Percentiles rank a stretch among this genome's conserved stretches.
These are phyloP conservation scores for Candida adriatica DNA, from an alignment of 805 yeast genomes.

Conservation along the genomic window DNA sequence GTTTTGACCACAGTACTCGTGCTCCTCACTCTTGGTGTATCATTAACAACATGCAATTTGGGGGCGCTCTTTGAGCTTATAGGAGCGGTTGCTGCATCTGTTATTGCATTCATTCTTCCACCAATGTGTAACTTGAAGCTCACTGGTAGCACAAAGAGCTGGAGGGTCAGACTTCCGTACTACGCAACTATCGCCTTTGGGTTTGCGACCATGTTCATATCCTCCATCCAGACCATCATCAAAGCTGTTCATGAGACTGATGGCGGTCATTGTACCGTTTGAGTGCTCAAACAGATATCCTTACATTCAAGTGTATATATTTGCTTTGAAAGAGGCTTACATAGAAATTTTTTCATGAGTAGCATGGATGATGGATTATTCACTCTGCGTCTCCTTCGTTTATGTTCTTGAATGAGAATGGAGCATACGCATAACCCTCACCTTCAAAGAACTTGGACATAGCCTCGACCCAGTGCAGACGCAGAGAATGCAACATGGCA, in stretches of 20 bases:
- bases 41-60: slow-evolving; percentile 77
- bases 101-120: slow-evolving; percentile 88
- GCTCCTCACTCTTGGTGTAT: slow-evolving; percentile 62
- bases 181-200: slow-evolving; percentile 67
- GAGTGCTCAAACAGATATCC: too few species aligned
- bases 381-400: slow-evolving; percentile 2
- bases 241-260: slow-evolving; percentile 20
- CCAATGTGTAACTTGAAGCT: slow-evolving; percentile 75
- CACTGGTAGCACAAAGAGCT: slow-evolving; percentile 37
- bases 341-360: too few species aligned
- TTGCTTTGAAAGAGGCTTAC: too few species aligned
- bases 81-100: slow-evolving; percentile 89
- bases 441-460: slow-evolving; percentile 98
- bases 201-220: slow-evolving; percentile 63
- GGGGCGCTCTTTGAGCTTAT: slow-evolving; percentile 86
- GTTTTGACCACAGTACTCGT: slow-evolving; percentile 60
- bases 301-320: too few species aligned
- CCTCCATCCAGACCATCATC: slow-evolving; percentile 68
- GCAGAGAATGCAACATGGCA: slow-evolving; percentile 95
- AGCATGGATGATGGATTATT: too few species aligned
- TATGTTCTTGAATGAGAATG: slow-evolving; percentile 56
- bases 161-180: slow-evolving; percentile 45
- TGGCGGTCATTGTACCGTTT: slow-evolving; percentile 19
- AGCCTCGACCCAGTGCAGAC: slow-evolving; percentile 98
- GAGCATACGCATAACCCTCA: slow-evolving; percentile 85